Conservation (phyloP, 2,329 filamentous ascomycete species). For the Exophiala spinifera region DNA sequence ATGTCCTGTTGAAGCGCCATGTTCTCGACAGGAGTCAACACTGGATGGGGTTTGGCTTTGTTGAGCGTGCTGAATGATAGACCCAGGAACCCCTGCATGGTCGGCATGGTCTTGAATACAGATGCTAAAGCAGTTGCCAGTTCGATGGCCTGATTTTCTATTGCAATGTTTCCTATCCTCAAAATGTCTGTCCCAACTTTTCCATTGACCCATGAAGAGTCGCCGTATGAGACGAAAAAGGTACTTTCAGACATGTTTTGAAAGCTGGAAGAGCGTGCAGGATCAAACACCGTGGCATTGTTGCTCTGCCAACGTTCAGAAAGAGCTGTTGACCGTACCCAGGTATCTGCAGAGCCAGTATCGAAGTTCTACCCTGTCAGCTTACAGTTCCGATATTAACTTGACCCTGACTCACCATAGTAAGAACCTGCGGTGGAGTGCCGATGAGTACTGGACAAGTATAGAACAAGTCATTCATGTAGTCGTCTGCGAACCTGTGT, state of each 20-base stretch:
- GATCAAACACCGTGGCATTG: conserved; percentile 57
- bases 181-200: conserved; percentile 63
- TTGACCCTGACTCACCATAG: conserved; percentile 22
- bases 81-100: conserved; percentile 56
- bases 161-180: conserved; percentile 58
- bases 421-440: conserved; percentile 60
- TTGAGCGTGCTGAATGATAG: conserved; percentile 61
- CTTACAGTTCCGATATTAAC: no score
- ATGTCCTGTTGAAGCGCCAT: conserved; percentile 61
- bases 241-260: conserved; percentile 47
- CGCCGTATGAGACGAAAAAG: conserved; percentile 68
- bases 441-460: conserved; percentile 64
- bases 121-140: conserved; percentile 58
- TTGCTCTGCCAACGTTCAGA: conserved; percentile 34
- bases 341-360: conserved; percentile 68
- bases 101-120: conserved; percentile 54
- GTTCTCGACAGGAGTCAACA: conserved; percentile 65
- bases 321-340: conserved; percentile 59
- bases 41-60: conserved; percentile 55
- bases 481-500: conserved; percentile 57
- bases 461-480: conserved; percentile 66
- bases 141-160: conserved; percentile 64
- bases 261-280: conserved; percentile 60
- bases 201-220: conserved; percentile 64
- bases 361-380: conserved; percentile 55